Conservation (phyloP, 2,329 filamentous ascomycete species). For the Apiospora pterosperma region DNA sequence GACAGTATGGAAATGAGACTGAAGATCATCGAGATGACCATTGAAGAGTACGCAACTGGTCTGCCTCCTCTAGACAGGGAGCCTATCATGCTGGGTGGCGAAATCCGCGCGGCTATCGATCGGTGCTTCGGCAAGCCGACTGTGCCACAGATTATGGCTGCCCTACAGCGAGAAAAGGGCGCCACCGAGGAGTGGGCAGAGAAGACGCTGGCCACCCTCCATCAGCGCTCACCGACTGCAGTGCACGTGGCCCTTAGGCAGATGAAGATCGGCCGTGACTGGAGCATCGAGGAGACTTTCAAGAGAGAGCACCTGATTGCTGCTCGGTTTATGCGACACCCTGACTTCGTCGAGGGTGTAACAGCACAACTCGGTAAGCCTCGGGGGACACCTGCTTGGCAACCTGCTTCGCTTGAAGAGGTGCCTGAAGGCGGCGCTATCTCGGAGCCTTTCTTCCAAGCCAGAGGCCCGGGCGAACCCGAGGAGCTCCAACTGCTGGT, state of each 20-base stretch:
- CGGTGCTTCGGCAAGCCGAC: slow-evolving; percentile 69
- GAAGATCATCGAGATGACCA: slow-evolving; percentile 75
- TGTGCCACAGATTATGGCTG: slow-evolving; percentile 66
- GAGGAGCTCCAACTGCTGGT: slow-evolving; percentile 59
- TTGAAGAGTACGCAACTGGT: slow-evolving; percentile 87
- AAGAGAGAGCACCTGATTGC: slow-evolving; percentile 82
- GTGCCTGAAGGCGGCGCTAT: slow-evolving; percentile 55
- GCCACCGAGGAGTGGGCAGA: slow-evolving; percentile 70
- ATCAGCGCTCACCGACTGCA: slow-evolving; percentile 77
- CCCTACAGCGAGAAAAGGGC: slow-evolving; percentile 56
- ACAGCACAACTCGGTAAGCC: slow-evolving; percentile 65
- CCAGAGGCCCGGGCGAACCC: slow-evolving; percentile 34
- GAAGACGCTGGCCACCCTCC: slow-evolving; percentile 71
- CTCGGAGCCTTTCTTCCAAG: slow-evolving; percentile 64
- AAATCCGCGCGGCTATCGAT: slow-evolving; percentile 78
- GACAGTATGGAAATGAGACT: slow-evolving; percentile 61
- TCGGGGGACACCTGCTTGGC: slow-evolving; percentile 63
- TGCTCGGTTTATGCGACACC: slow-evolving; percentile 81
- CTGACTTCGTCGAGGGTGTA: slow-evolving; percentile 92
- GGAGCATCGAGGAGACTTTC: slow-evolving; percentile 85
- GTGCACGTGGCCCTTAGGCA: slow-evolving; percentile 82
- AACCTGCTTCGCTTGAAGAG: slow-evolving; percentile 68
- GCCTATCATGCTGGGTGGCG: slow-evolving; percentile 63
- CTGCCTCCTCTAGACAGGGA: slow-evolving; percentile 65
- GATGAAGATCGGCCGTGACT: slow-evolving; percentile 70